phyloP scores from a whole-genome alignment of 2,329 filamentous ascomycete species.

The Epichloe gansuensis region DNA sequence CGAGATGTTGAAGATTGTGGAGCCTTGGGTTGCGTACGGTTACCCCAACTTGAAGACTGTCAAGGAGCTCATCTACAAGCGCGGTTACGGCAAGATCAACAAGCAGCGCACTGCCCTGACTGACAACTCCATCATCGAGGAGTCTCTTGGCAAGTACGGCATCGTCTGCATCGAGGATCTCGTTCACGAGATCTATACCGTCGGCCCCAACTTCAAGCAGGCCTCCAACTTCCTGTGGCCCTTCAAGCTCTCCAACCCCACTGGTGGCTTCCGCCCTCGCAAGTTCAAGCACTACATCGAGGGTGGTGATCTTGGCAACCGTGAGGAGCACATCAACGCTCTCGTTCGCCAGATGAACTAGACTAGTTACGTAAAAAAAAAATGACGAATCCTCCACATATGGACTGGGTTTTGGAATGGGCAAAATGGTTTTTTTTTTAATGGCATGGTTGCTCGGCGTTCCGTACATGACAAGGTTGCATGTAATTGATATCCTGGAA shows the following conservation, averaged over 20 bases:
- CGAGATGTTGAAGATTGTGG: conserved; percentile 96
- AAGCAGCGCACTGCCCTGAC: conserved; percentile 95
- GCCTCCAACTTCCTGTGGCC: conserved; percentile 99
- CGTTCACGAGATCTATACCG: conserved; percentile 97
- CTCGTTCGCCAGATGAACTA: conserved; percentile 99
- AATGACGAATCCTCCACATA: conserved; percentile 9
- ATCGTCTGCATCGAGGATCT: conserved; percentile 99
- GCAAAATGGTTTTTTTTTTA: conserved; percentile 13
- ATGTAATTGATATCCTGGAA: conserved; percentile 27
- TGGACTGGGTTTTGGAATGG: conserved; percentile 16
- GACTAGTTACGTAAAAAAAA: conserved; percentile 5
- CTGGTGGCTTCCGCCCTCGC: conserved; percentile 83
- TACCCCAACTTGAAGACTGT: conserved; percentile 99
- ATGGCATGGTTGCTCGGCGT: conserved; percentile 28
- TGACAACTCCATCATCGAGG: conserved; percentile 96
- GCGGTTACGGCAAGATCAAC: conserved; percentile 96
- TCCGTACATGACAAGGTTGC: conserved; percentile 24
- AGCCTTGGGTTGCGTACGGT: conserved; percentile 98
- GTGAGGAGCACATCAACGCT: conserved; percentile 94
- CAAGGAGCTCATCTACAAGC: conserved; percentile 99
- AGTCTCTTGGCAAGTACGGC: conserved; percentile 92
- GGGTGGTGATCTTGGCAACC: conserved; percentile 97
- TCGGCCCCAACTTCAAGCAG: conserved; percentile 99
- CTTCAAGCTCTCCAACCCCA: conserved; percentile 99
- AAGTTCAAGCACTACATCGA: conserved; percentile 99